Percentiles rank a stretch among this genome's conserved stretches.
These are phyloP conservation scores for Vitis riparia DNA, from an alignment of 164 flowering plant species.

Conservation along the genomic window DNA sequence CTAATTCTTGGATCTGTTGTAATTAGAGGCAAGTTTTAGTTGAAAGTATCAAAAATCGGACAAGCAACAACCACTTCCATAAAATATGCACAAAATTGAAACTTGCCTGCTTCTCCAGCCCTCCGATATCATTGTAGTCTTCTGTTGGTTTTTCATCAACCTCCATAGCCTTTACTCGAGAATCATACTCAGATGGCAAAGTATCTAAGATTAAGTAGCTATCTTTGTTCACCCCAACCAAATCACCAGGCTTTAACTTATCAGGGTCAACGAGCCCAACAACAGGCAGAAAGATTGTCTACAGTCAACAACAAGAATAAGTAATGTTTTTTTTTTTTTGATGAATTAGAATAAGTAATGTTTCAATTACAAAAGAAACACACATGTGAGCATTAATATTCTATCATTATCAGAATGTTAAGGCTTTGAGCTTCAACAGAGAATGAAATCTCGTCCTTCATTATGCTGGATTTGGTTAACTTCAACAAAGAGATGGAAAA, in stretches of 20 bases:
- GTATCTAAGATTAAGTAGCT: slow-evolving; percentile 94
- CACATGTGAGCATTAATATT: neutral
- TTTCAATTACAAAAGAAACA: neutral
- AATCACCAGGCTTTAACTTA: slow-evolving; percentile 86
- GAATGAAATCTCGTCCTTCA: too few relatives aligned
- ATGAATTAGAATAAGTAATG: neutral
- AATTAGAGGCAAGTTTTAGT: neutral
- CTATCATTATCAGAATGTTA: neutral
- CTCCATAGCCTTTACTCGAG: slow-evolving; percentile 99
- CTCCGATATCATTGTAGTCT: slow-evolving; percentile 96
- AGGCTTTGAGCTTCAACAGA: neutral
- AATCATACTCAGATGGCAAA: slow-evolving; percentile 94
- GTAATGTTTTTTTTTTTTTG: neutral
- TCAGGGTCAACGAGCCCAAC: slow-evolving; percentile 98
- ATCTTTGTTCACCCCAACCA: slow-evolving; percentile 97
- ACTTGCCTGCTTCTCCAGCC: slow-evolving; percentile 86
- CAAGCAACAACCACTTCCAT: neutral
- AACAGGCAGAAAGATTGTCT: slow-evolving; percentile 95
- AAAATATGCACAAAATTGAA: neutral
- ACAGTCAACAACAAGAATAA: slow-evolving; percentile 20
- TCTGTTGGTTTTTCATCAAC: slow-evolving; percentile 99
- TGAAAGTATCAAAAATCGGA: neutral
- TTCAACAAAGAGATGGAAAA: too few relatives aligned
- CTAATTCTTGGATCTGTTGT: slow-evolving; percentile 87
- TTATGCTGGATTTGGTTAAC: too few relatives aligned